phyloP scores from a whole-genome alignment of 1,139 yeast genomes.

The Taphrina wiesneri region DNA sequence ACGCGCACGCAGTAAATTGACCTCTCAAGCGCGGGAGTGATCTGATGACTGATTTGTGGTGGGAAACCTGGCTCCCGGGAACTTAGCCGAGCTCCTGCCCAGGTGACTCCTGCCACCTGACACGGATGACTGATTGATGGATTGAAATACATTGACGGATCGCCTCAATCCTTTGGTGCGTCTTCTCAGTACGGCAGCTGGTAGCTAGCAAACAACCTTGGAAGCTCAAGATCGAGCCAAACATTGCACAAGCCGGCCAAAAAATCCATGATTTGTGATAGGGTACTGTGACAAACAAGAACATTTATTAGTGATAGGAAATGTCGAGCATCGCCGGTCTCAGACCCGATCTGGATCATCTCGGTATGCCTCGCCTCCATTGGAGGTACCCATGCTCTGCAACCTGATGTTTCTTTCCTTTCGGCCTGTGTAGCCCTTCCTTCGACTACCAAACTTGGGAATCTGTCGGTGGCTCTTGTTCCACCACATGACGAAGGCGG shows the following conservation, averaged over 20 bases:
- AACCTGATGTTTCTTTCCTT: conserved; percentile 16
- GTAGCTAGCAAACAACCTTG: too few species aligned
- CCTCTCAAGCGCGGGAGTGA: neutral
- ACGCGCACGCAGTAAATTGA: too few species aligned
- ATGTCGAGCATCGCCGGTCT: neutral
- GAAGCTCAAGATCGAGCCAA: too few species aligned
- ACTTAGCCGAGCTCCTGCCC: neutral
- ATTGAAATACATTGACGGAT: neutral
- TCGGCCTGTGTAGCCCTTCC: conserved; percentile 27
- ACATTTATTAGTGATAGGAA: neutral
- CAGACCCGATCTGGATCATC: conserved; percentile 1
- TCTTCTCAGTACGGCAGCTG: too few species aligned
- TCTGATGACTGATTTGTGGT: neutral
- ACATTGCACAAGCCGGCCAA: too few species aligned
- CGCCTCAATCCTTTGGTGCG: too few species aligned
- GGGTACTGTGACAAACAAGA: neutral
- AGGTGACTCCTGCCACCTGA: neutral
- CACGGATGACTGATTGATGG: neutral
- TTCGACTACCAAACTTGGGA: conserved; percentile 6
- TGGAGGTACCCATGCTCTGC: conserved; percentile 4
- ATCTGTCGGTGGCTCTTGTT: conserved; percentile 32
- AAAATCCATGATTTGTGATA: too few species aligned
- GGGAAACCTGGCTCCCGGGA: neutral
- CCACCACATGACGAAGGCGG: conserved; percentile 30
- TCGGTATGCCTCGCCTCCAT: neutral